Percentiles rank a stretch among this genome's conserved stretches.
These are phyloP conservation scores for Aureobasidium leucospermi DNA, from an alignment of 2,329 filamentous ascomycete genomes.

Conservation along the genomic window DNA sequence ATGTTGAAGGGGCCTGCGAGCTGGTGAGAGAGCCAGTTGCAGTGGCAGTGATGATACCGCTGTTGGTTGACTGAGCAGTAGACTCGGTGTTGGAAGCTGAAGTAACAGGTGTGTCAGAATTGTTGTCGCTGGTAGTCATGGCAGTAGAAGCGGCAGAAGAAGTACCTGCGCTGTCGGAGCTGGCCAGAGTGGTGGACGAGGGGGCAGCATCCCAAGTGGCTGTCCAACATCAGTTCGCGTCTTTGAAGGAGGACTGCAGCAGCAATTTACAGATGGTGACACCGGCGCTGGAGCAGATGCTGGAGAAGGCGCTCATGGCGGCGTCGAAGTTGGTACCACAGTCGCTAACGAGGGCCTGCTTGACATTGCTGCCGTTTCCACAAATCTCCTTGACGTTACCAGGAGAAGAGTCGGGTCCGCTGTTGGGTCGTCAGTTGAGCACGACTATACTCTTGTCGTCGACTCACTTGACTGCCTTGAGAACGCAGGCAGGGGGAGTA, in stretches of 20 bases:
- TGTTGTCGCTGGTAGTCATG: neutral
- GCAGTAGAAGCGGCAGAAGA: neutral
- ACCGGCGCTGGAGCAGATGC: constrained; percentile 26
- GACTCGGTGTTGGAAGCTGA: neutral
- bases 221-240: neutral
- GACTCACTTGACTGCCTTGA: constrained; percentile 44
- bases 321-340: constrained; percentile 24
- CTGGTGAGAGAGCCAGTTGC: neutral
- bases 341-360: constrained; percentile 22
- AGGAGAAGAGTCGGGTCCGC: constrained; percentile 25
- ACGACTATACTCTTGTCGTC: neutral
- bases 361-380: constrained; percentile 22
- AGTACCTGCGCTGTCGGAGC: constrained; percentile 5
- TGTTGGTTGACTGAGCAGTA: neutral
- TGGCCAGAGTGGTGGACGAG: constrained; percentile 15
- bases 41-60: neutral
- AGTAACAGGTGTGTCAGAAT: constrained; percentile 11
- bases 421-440: constrained; percentile 17
- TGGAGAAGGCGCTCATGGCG: constrained; percentile 26
- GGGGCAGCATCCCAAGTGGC: constrained; percentile 17
- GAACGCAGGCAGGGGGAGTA: constrained; percentile 42
- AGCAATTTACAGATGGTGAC: constrained; percentile 23
- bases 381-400: constrained; percentile 27
- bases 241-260: neutral
- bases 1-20: neutral